A percentile compares a stretch with the other conserved stretches of the same genome.
phyloP scores from a whole-genome alignment of 495 filamentous ascomycete species.

The Penicillium lividum region DNA sequence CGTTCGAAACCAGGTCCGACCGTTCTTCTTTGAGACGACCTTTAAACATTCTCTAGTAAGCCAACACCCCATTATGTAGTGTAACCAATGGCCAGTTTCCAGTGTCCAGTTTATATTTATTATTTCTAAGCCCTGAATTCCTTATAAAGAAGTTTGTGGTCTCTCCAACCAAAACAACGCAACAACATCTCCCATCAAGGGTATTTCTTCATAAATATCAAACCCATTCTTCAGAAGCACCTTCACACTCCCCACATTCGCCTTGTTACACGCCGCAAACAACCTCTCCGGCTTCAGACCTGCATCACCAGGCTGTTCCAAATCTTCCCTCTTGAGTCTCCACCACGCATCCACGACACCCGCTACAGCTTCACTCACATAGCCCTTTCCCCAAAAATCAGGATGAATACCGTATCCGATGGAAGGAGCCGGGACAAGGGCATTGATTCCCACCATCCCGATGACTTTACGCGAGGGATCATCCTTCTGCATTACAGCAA shows the following conservation, averaged over 20 bases:
- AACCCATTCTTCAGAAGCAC: slow-evolving; percentile 28
- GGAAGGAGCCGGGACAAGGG: slow-evolving; percentile 28
- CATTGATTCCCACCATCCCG: slow-evolving; percentile 25
- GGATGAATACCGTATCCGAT: slow-evolving; percentile 32
- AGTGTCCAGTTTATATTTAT: too few relatives aligned
- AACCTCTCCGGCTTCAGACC: slow-evolving; percentile 13
- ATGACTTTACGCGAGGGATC: slow-evolving; percentile 24
- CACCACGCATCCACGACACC: slow-evolving; percentile 28
- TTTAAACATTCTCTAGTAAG: neutral
- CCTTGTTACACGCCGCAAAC: slow-evolving; percentile 26
- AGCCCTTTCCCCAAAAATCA: slow-evolving; percentile 26
- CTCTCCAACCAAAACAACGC: slow-evolving; percentile 17
- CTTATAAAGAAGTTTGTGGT: neutral
- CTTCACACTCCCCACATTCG: slow-evolving; percentile 26
- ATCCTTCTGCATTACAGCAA: slow-evolving; percentile 17
- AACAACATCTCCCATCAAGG: slow-evolving; percentile 21
- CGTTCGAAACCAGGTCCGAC: neutral
- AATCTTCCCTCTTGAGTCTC: slow-evolving; percentile 17
- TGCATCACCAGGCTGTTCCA: neutral
- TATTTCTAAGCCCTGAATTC: too few relatives aligned
- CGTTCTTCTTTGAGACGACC: neutral
- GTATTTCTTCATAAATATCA: slow-evolving; percentile 14
- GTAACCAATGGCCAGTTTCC: too few relatives aligned
- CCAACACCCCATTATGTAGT: too few relatives aligned
- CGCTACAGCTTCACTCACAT: slow-evolving; percentile 23